A percentile compares a stretch with the other conserved stretches of the same genome.
phyloP scores from a whole-genome alignment of 805 yeast species.

The Lachancea mirantina region DNA sequence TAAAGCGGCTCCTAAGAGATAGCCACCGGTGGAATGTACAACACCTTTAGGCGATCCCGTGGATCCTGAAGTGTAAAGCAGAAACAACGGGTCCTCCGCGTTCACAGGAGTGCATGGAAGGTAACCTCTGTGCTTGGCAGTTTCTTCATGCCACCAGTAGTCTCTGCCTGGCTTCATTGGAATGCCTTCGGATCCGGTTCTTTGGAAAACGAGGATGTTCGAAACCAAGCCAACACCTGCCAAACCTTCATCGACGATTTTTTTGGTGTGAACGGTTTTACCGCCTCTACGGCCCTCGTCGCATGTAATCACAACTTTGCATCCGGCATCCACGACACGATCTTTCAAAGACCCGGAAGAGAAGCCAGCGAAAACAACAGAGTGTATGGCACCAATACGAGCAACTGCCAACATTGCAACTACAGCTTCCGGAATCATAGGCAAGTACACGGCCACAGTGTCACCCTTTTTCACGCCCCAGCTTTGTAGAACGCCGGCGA shows the following conservation, averaged over 20 bases:
- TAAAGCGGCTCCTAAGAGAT: conserved; percentile 83
- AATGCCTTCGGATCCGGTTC: conserved; percentile 72
- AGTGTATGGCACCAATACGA: conserved; percentile 92
- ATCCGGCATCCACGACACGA: conserved; percentile 81
- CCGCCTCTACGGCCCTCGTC: conserved; percentile 97
- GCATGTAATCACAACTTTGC: conserved; percentile 82
- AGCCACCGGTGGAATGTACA: conserved; percentile 92
- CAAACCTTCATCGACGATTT: conserved; percentile 92
- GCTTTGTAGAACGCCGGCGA: conserved; percentile 73
- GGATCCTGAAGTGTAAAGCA: conserved; percentile 95
- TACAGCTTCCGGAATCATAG: conserved; percentile 96
- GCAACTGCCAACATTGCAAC: conserved; percentile 90
- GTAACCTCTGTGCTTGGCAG: conserved; percentile 73
- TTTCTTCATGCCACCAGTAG: conserved; percentile 92
- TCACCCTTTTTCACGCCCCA: conserved; percentile 94
- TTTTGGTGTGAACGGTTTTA: conserved; percentile 83
- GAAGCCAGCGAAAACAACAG: conserved; percentile 96
- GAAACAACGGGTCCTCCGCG: conserved; percentile 91
- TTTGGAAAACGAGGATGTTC: conserved; percentile 78
- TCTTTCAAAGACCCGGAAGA: conserved; percentile 88
- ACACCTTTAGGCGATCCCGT: conserved; percentile 99
- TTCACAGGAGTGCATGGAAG: conserved; percentile 80
- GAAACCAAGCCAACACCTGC: conserved; percentile 62
- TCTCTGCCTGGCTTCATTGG: conserved; percentile 78
- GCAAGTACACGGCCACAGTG: conserved; percentile 91